Base-by-base conservation (phyloP, 2,329 filamentous ascomycete species). In the Aspergillus oerlinghausenensis region DNA sequence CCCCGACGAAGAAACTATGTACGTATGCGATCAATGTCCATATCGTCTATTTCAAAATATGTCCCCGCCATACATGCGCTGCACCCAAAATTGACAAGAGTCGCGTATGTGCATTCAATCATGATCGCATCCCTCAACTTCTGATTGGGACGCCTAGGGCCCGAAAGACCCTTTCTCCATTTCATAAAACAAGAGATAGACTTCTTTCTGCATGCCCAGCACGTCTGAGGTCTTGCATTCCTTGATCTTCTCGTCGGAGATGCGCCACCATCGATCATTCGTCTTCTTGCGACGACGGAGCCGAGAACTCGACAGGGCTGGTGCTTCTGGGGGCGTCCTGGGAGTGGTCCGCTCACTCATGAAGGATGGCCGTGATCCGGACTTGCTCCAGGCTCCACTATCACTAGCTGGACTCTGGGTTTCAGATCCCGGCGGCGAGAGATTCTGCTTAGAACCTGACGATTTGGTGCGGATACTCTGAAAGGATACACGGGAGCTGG, bases 171-270 rank as follows among this genome's bases (percentile, higher is more conserved):
- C 65, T 64, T 79, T 80, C 62, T 93, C 89, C 65, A 96, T 77
- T 78, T 97, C 93, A 74, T 99, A 99, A 73, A 99, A 99, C 52
- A 99, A 75, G 70, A 99, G 78, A 73, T 99, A 99, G 0, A 97
- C 93, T 74, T 99, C 94, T 67, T 88, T 88, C 75, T 97, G 92
- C 92, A 97, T 96, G 7, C 86, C 85, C 56, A 99, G 74, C 6
- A 99, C 91, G 65, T 99, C 94, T 54, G 82, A 85, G 5, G 92
- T 97, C 79, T 92, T 96, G 63, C 91, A 88, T 75, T 97, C 93
- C 70, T 93, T 94, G 67, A 97, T 85, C 75, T 95, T 96, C 63
- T 99, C 94, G 71, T 99, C 94, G 63, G 92, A 97, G 63, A 99
- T 96, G 38, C 94, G 86, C 94, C 94, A 99, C 94, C 94, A 99